Base-by-base conservation (phyloP, 352 stramenopile genomes). In the Globisporangium spiculum region DNA sequence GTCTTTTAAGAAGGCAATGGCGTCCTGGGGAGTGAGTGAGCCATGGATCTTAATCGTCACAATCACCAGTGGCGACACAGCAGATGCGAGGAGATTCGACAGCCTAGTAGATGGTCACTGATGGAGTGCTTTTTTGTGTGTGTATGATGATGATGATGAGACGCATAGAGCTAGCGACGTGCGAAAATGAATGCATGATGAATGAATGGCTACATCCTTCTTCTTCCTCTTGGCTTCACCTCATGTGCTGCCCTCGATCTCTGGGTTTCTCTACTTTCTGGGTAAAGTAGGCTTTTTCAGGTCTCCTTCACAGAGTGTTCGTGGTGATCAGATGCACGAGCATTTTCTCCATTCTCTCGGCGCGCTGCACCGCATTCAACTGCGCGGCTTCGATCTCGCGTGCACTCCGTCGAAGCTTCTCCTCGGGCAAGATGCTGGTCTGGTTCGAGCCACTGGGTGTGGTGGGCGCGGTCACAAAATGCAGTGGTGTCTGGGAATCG, bases 321-420 rank as follows among this genome's bases (percentile, higher is more conserved):
- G 82, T 84, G 22, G 84, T 88, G 63, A 94, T 75, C 72, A 89
- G 81, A 66, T 90, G 71, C n/a, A 88, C 57, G 30, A 94, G 71
- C 27, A 94, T 76, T 63, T 79, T 81, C 64, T 91, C 83, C 86
- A 92, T 91, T 36, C 79, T 84, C 64, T 91, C 84, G 1, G 84
- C 83, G 30, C 84, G 83, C 57, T 90, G 81, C 0, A 54, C 55
- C 12, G 83, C 78, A 53, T 83, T 87, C 53, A 66, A 76, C 58
- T 92, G 81, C 4, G 81, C 83, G 27, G 78, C 64, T 48, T 94
- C 86, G 12, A 77, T 63, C 27, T 91, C 81, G 16, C 80, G 73
- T 0, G 82, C 83, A 34, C 68, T 88, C 34, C 84, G 76, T 69
- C 86, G 84, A 26, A 90, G 65, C 8, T 70, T 78, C 26, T 91